Conservation (phyloP, 768 basidiomycete species). For the Boletus speciosus region DNA sequence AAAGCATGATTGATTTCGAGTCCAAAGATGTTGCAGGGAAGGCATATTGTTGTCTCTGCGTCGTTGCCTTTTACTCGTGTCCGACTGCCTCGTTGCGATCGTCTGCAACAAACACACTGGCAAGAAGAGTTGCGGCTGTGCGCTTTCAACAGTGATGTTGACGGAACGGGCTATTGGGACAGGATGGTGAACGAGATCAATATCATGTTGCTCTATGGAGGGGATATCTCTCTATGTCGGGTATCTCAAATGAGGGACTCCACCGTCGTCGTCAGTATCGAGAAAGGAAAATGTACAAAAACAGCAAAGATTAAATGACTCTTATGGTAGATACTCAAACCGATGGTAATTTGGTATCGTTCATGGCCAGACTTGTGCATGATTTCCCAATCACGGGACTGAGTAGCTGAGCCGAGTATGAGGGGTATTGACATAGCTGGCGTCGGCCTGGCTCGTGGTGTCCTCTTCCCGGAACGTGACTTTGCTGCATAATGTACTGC, state of each 20-base stretch:
- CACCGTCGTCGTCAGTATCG: not conserved
- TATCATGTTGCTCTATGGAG: not conserved
- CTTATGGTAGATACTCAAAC: not conserved
- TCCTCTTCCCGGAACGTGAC: slow-evolving; percentile 7
- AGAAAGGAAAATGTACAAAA: not conserved
- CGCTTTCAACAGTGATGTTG: no score
- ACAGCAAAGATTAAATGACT: not conserved
- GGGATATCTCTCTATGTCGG: not conserved
- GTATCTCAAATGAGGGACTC: not conserved
- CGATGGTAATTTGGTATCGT: not conserved
- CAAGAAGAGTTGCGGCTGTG: not conserved
- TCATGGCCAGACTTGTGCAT: slow-evolving; percentile 5
- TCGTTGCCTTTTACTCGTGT: not conserved
- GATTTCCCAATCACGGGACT: slow-evolving; percentile 3
- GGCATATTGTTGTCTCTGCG: not conserved
- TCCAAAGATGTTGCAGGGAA: not conserved
- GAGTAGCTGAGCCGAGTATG: not conserved
- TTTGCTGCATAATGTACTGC: slow-evolving; percentile 19
- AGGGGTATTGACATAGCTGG: not conserved
- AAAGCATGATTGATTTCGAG: not conserved
- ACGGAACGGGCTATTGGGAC: not conserved
- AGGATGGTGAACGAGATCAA: not conserved
- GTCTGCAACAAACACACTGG: not conserved
- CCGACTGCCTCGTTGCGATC: not conserved
- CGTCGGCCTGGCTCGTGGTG: not conserved